Evolutionary conservation across 306 rosid species (phyloP).

Genomic region (Prinsepia uniflora): DNA sequence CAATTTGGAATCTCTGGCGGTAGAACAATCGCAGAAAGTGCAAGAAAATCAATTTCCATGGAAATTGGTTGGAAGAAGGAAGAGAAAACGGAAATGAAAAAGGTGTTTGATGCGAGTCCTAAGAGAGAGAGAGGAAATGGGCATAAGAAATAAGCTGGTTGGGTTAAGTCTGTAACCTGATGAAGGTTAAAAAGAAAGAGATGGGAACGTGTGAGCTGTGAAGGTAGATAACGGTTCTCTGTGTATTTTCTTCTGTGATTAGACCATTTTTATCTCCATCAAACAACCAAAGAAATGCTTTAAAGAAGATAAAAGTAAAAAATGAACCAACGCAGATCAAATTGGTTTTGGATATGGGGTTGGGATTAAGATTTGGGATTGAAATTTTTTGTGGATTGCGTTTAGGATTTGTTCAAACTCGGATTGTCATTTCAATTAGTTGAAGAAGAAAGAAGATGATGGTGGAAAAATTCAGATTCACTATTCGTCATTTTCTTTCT

Average conservation of each 20-base stretch:
- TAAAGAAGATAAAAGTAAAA: not conserved
- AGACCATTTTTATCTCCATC: not conserved
- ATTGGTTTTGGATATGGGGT: too few relatives aligned
- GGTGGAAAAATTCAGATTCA: too few relatives aligned
- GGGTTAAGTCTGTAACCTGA: too few relatives aligned
- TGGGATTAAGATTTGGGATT: too few relatives aligned
- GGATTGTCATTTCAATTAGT: too few relatives aligned
- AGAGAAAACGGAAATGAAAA: not conserved
- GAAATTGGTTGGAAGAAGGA: not conserved
- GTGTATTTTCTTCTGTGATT: not conserved
- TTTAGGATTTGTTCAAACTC: too few relatives aligned
- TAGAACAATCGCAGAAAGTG: not conserved
- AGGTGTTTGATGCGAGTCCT: not conserved
- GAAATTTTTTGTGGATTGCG: too few relatives aligned
- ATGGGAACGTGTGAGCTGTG: slow-evolving; percentile 26
- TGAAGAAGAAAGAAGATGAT: too few relatives aligned
- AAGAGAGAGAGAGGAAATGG: slow-evolving; percentile 3
- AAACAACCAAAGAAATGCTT: not conserved
- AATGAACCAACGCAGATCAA: not conserved
- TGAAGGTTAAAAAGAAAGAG: slow-evolving; percentile 24
- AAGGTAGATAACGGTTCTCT: slow-evolving; percentile 18
- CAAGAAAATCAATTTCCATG: not conserved
- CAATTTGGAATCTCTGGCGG: not conserved
- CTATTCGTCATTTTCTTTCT: too few relatives aligned
- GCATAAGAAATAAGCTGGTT: slow-evolving; percentile 17